A percentile compares a stretch with the other conserved stretches of the same genome.
phyloP scores from a whole-genome alignment of 768 basidiomycete genomes.

The Agaricus sinodeliciosus region DNA sequence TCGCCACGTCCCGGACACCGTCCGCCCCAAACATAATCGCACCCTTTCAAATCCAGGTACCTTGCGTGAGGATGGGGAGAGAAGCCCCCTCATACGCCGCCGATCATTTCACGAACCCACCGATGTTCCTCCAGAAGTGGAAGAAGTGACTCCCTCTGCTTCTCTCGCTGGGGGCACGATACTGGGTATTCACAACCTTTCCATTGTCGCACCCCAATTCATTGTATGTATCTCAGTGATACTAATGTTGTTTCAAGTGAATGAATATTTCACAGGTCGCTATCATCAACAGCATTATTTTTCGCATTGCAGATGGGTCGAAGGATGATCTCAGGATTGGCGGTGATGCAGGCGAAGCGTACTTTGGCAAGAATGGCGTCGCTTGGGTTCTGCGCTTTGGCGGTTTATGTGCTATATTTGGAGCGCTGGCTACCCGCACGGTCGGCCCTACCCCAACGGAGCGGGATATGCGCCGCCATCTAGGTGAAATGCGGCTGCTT shows the following conservation, averaged over 20 bases:
- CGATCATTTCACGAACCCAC: slow-evolving; percentile 46
- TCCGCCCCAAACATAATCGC: slow-evolving; percentile 45
- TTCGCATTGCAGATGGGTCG: slow-evolving; percentile 67
- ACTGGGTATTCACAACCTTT: slow-evolving; percentile 91
- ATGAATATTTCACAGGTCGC: slow-evolving; percentile 52
- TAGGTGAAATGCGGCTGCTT: slow-evolving; percentile 74
- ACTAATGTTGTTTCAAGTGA: not conserved
- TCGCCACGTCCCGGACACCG: slow-evolving; percentile 16
- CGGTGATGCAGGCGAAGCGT: slow-evolving; percentile 42
- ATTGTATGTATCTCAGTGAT: slow-evolving; percentile 48
- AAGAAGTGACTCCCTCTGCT: slow-evolving; percentile 30
- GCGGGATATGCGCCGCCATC: slow-evolving; percentile 77
- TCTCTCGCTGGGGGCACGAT: slow-evolving; percentile 84
- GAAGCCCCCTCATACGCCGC: slow-evolving; percentile 53
- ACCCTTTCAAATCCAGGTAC: slow-evolving; percentile 43
- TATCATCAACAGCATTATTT: slow-evolving; percentile 79
- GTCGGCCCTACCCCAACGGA: slow-evolving; percentile 90
- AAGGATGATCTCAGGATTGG: slow-evolving; percentile 29
- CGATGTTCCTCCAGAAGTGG: slow-evolving; percentile 27
- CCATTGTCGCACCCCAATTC: slow-evolving; percentile 93
- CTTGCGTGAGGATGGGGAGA: slow-evolving; percentile 33
- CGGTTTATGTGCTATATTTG: slow-evolving; percentile 79
- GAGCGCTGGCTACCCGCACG: slow-evolving; percentile 71
- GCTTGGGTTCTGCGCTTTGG: slow-evolving; percentile 94
- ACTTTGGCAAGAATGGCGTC: slow-evolving; percentile 82